A percentile compares a stretch with the other conserved stretches of the same genome.
phyloP scores from a whole-genome alignment of 176 grass and related monocot genomes.

The Thinopyrum elongatum region DNA sequence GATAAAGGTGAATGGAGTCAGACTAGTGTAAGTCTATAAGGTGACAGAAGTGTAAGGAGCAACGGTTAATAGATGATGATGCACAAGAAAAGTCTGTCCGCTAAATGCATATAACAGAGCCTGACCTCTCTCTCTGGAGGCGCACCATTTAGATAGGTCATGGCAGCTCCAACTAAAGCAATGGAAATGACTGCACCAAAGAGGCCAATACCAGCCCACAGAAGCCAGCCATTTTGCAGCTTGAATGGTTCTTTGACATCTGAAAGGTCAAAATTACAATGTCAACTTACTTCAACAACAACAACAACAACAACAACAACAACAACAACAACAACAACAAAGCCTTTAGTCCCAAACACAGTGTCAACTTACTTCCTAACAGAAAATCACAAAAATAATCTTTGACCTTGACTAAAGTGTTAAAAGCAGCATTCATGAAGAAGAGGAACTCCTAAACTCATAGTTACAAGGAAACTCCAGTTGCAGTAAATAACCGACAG shows the following conservation, averaged over 20 bases:
- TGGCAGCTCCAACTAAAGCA: constrained; percentile 63
- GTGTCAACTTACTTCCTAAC: not conserved
- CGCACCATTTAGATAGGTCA: constrained; percentile 75
- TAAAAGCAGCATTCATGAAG: not conserved
- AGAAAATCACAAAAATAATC: not conserved
- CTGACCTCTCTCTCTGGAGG: constrained; percentile 82
- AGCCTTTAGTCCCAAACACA: no score
- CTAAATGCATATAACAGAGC: constrained; percentile 1
- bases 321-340: no score
- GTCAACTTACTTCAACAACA: not conserved
- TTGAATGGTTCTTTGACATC: constrained; percentile 88
- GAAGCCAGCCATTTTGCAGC: constrained; percentile 83
- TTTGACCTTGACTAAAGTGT: not conserved
- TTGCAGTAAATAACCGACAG: not conserved
- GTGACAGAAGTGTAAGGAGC: not conserved
- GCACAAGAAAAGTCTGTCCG: not conserved
- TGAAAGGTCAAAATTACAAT: constrained; percentile 30
- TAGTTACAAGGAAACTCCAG: not conserved
- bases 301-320: no score
- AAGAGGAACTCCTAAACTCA: not conserved
- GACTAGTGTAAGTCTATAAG: not conserved
- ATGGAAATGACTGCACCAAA: constrained; percentile 70
- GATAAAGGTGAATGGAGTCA: not conserved
- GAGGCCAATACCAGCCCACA: constrained; percentile 82
- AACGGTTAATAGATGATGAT: not conserved